Evolutionary conservation across 2,329 filamentous ascomycete genomes (phyloP).

Genomic region (Talaromyces atroroseus): DNA sequence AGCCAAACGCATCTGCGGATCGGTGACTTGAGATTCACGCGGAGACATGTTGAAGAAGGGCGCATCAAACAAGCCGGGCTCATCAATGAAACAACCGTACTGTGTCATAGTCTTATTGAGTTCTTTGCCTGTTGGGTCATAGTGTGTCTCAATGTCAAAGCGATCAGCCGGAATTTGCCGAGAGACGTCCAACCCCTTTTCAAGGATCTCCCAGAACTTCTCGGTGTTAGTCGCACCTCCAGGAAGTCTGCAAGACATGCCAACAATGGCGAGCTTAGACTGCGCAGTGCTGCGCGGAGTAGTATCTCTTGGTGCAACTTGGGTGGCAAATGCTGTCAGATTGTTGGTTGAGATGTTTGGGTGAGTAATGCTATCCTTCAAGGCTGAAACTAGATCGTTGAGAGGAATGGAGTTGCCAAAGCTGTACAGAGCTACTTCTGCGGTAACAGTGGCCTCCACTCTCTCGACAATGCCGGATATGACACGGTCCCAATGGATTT

Average conservation of each 20-base stretch:
- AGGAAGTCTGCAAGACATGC: constrained; percentile 70
- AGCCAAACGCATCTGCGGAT: constrained; percentile 72
- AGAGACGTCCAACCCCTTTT: constrained; percentile 46
- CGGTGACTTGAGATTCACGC: constrained; percentile 70
- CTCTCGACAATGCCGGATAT: too few relatives aligned
- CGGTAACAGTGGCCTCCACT: too few relatives aligned
- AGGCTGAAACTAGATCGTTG: too few relatives aligned
- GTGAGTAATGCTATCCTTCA: background rate
- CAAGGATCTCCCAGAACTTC: constrained; percentile 65
- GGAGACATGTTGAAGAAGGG: constrained; percentile 12
- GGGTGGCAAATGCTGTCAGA: too few relatives aligned
- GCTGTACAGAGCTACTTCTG: too few relatives aligned
- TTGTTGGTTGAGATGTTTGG: background rate
- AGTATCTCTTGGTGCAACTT: background rate
- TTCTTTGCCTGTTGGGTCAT: constrained; percentile 64
- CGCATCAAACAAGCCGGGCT: background rate
- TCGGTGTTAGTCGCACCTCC: constrained; percentile 60
- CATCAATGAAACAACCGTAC: constrained; percentile 68
- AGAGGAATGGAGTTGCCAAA: too few relatives aligned
- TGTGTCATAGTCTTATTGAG: constrained; percentile 73
- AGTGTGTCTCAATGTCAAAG: constrained; percentile 68
- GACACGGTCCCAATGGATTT: too few relatives aligned
- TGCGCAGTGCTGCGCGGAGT: background rate
- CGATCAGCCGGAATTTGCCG: constrained; percentile 55
- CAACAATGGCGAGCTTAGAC: constrained; percentile 64